These are phyloP conservation scores for Suillus subaureus DNA, from an alignment of 768 basidiomycete species.

Conservation along the genomic window DNA sequence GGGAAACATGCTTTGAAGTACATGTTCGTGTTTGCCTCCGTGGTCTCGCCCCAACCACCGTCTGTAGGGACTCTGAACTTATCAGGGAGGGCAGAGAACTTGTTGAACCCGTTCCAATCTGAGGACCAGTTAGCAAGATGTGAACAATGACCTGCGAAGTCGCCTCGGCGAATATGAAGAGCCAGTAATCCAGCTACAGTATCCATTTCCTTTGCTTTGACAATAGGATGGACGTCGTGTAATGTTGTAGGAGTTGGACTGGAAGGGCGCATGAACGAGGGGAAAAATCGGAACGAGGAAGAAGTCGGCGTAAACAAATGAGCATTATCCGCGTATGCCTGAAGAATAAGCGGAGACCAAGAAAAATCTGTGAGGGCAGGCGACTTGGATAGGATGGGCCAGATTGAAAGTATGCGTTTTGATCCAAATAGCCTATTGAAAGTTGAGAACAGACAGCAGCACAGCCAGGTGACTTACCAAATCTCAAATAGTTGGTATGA, in stretches of 20 bases:
- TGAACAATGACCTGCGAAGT: slow-evolving; percentile 52
- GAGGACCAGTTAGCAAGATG: slow-evolving; percentile 43
- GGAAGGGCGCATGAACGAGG: slow-evolving; percentile 26
- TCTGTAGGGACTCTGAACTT: slow-evolving; percentile 36
- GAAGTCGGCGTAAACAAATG: slow-evolving; percentile 43
- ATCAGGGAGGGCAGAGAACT: slow-evolving; percentile 53
- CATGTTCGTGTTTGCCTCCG: slow-evolving; percentile 30
- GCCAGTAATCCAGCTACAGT: slow-evolving; percentile 55
- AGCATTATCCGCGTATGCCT: slow-evolving; percentile 48
- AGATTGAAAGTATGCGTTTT: slow-evolving; percentile 40
- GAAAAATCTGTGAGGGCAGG: slow-evolving; percentile 49
- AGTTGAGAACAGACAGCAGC: background rate
- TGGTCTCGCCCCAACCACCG: slow-evolving; percentile 25
- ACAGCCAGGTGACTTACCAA: slow-evolving; percentile 39
- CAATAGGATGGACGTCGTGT: slow-evolving; percentile 26
- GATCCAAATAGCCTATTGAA: slow-evolving; percentile 50
- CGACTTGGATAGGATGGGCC: slow-evolving; percentile 50
- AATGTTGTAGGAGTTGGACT: slow-evolving; percentile 17
- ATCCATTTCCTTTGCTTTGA: slow-evolving; percentile 23
- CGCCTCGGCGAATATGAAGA: slow-evolving; percentile 59
- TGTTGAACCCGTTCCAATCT: slow-evolving; percentile 53
- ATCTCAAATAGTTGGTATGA: slow-evolving; percentile 52
- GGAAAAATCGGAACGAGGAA: slow-evolving; percentile 21
- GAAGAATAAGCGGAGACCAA: slow-evolving; percentile 64
- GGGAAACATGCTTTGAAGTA: slow-evolving; percentile 58